Base-by-base conservation (phyloP, 495 filamentous ascomycete genomes). In the Zalerion maritima region DNA sequence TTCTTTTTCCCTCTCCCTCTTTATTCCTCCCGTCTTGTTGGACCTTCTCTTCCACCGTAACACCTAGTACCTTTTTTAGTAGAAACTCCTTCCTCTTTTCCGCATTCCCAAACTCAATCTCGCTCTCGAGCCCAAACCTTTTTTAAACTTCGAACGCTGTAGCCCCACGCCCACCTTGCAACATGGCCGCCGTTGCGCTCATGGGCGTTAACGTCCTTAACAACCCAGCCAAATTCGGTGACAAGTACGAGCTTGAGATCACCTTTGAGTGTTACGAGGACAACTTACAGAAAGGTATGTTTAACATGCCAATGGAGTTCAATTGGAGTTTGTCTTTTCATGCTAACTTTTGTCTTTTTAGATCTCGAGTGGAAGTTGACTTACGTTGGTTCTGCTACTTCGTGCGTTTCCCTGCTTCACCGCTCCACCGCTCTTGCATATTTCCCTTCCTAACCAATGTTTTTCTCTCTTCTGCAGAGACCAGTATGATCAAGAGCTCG, bases 361-460 rank as follows among this genome's bases (percentile, higher is more conserved):
- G 89, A 97, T 63, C 72, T 97, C 38, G 89, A 97, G 61, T 97
- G 89, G 87, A 96, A 96, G 55, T 64, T 97, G 43, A 96, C 85
- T 49, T 97, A 97, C 47, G 89, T 97, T 47, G 89, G 89, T 42
- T 97, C 89, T 42, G 89, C 89, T 23, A 93, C 84, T 35, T 94
- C 85, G 75, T 93, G 70, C 59, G 75, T 62, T 35, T 24, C 32
- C 25, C 20, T 18, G 7, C 14, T 2, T 19, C 11, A 15, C 11
- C 10, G 15, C 27, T 35, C 20, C 32, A 26, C 17, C 27, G 14
- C 24, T 28, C 14, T 15, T 14, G 12, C 19, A 40, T 38, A 29
- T 34, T 21, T 36, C 37, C 26, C 26, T 40, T 31, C 37, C 57
- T 46, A 46, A 27, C n/a, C n/a, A n/a, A n/a, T n/a, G n/a, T n/a